Evolutionary conservation across 345 rosid species (phyloP), one percentile per base, ranked within the genome.

Genomic region (Raphanus raphanistrum): DNA sequence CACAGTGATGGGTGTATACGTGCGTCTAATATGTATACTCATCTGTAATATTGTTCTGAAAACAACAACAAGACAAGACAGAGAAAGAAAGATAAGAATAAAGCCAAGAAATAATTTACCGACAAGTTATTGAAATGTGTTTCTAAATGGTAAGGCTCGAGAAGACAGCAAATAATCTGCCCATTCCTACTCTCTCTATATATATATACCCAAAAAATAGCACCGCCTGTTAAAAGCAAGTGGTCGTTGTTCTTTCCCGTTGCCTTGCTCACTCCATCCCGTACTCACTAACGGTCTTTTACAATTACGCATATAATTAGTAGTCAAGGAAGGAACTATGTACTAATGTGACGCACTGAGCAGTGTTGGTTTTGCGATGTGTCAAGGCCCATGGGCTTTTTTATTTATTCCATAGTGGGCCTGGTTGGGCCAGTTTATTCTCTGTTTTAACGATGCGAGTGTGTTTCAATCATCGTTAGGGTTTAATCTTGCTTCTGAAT

Each of bases 61-160:
- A 12, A 5, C 54, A 45, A 67, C 58, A 71, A 70, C 12, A 57
- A 74, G 21, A 21, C 21, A 21, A 3, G 79, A 74, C 71, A 69
- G 60, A 79, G 71, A 68, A 29, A 68, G 35, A 27, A 71, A 21
- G 8, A 76, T 35, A 72, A 4, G 67, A 67, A 76, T 80, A 54
- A 41, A 70, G 61, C 63, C 59, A 82, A 77, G 41, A 26, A n/a
- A 72, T 77, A 76, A 55, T 71, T 79, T 57, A 76, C 86, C 88
- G 88, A 85, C 88, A 84, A 74, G 80, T 48, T 81, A 78, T 76
- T 72, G 79, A 58, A 77, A 73, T 79, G 74, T 82, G 64, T 76
- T 63, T 38, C 9, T 38, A 38, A 5, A 81, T 72, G 79, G 74
- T 67, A 76, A 64, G 61, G 17, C 74, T 57, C 61, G 61, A 26